A percentile compares a stretch with the other conserved stretches of the same genome.
These are phyloP conservation scores for Hygrophoropsis aurantiaca DNA, from an alignment of 768 basidiomycete species.

Conservation along the genomic window DNA sequence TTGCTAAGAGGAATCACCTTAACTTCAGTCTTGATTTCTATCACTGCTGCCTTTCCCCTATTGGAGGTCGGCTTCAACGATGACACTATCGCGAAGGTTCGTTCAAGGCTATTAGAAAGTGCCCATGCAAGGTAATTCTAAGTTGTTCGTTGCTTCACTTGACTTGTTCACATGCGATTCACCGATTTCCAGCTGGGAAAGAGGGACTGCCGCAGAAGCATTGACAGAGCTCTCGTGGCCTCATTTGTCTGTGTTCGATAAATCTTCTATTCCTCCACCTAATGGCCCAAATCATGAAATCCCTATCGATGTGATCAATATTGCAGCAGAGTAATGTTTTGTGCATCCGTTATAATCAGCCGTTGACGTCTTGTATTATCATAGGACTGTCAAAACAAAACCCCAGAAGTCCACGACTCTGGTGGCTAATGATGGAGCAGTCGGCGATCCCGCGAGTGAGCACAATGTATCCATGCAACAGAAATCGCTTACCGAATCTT, in stretches of 20 bases:
- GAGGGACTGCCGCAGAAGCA: constrained; percentile 58
- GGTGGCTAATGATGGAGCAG: constrained; percentile 47
- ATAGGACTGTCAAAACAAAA: constrained; percentile 39
- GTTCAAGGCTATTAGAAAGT: constrained; percentile 20
- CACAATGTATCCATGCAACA: constrained; percentile 3
- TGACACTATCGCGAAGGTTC: constrained; percentile 23
- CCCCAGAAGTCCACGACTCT: constrained; percentile 39
- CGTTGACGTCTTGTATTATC: background rate
- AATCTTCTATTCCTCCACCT: constrained; percentile 44
- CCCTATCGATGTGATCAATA: constrained; percentile 41
- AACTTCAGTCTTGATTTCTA: no score
- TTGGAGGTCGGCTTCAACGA: constrained; percentile 19
- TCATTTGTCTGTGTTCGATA: constrained; percentile 46
- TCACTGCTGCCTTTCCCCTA: constrained; percentile 5
- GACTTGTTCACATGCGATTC: background rate
- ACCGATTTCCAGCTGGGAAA: constrained; percentile 51
- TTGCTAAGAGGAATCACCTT: no score
- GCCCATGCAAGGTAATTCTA: constrained; percentile 27
- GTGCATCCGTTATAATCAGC: background rate
- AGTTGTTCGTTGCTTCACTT: background rate
- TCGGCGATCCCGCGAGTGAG: constrained; percentile 61
- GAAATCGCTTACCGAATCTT: background rate
- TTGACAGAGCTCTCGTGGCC: constrained; percentile 53
- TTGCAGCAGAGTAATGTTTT: constrained; percentile 36
- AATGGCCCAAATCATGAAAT: constrained; percentile 22